Base-by-base conservation (phyloP, 768 basidiomycete species). In the Tricholomella constricta region DNA sequence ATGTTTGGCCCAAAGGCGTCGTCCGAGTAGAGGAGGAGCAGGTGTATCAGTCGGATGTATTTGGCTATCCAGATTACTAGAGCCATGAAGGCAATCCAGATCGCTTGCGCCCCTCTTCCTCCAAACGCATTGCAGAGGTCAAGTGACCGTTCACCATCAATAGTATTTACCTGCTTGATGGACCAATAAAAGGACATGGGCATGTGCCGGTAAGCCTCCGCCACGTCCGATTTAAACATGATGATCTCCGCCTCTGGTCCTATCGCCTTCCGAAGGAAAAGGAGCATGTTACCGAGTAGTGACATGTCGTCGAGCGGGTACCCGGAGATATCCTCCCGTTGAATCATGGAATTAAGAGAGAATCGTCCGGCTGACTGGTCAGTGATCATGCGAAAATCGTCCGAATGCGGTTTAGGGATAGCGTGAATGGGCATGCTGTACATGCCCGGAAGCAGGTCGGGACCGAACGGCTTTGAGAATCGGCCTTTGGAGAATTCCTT, bases 401-500 rank as follows among this genome's bases (percentile, higher is more conserved):
- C n/a, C n/a, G n/a, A n/a, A n/a, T n/a, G n/a, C n/a, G n/a, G n/a
- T n/a, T 76, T 76, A 0, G 75, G 77, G 0, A 80, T 70, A 1
- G 66, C 69, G 34, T 69, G 58, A 0, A 77, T 60, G 0, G 75
- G 79, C 52, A 69, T 67, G 17, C 57, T 62, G 44, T 73, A 70
- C 78, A 82, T 81, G 0, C 78, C 78, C 0, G 75, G 77, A 0
- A 75, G 62, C 2, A 77, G 64, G 5, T 72, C 58, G 3, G 51
- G 26, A 0, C 68, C 68, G 56, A 78, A 78, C 2, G 69, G 51
- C 19, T 48, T 44, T 10, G 71, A 73, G 52, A 62, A 70, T 19
- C 62, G 60, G 3, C 52, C 62, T 20, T 57, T 47, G 29, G 37
- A 35, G 1, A 68, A 52, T 53, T 71, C 72, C 10, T 53, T 45